These are phyloP conservation scores for Sextonia rubra DNA, from an alignment of 164 flowering plant species.

Conservation along the genomic window DNA sequence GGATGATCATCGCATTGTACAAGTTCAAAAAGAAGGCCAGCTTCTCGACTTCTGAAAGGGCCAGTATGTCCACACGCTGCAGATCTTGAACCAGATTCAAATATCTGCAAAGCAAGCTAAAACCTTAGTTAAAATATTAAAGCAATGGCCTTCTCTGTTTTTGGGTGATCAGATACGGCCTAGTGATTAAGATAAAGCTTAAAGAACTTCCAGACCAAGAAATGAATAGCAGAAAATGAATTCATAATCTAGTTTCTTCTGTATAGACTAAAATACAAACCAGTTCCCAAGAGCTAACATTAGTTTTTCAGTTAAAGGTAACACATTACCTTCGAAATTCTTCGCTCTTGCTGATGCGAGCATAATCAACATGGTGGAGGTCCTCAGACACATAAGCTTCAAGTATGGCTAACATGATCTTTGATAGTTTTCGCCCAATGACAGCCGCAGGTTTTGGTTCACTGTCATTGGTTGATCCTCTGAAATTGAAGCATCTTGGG, in stretches of 20 bases:
- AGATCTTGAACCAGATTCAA: slow-evolving; percentile 65
- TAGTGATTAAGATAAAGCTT: not conserved
- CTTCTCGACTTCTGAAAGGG: slow-evolving; percentile 55
- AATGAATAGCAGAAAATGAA: not conserved
- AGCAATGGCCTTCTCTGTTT: not conserved
- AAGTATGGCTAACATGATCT: slow-evolving; percentile 81
- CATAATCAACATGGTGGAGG: slow-evolving; percentile 58
- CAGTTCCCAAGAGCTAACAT: not conserved
- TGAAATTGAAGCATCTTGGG: slow-evolving; percentile 69
- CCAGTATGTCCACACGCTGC: slow-evolving; percentile 59
- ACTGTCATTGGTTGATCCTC: slow-evolving; percentile 56
- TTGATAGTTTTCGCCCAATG: slow-evolving; percentile 52
- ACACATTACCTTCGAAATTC: slow-evolving; percentile 80
- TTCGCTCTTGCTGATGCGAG: slow-evolving; percentile 71
- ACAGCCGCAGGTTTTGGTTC: slow-evolving; percentile 59
- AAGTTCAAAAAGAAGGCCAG: slow-evolving; percentile 83
- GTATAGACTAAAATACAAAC: too few relatives aligned
- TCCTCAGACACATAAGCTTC: slow-evolving; percentile 87
- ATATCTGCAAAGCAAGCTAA: slow-evolving; percentile 46
- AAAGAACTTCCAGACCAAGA: too few relatives aligned
- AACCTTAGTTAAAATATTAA: too few relatives aligned
- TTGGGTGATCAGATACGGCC: not conserved
- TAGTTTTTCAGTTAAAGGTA: not conserved
- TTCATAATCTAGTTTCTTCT: not conserved
- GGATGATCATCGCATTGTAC: slow-evolving; percentile 91